Conservation (phyloP, 495 filamentous ascomycete genomes). For the Penicillium angulare region DNA sequence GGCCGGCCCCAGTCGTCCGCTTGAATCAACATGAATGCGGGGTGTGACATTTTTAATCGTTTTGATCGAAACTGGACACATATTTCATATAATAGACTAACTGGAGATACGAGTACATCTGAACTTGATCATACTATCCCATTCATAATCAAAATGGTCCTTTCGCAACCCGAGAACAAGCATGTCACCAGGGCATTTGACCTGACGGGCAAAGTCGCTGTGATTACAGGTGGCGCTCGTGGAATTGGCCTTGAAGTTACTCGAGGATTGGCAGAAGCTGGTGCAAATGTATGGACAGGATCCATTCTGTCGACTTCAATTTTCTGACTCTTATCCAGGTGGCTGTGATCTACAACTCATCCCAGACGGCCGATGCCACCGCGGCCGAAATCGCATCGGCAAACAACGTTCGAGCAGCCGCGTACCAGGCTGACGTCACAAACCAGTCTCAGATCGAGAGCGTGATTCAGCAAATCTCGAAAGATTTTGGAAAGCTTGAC, state of each 20-base stretch:
- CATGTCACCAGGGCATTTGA: conserved; percentile 37
- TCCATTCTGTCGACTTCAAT: not conserved
- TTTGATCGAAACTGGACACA: not conserved
- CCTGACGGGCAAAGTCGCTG: conserved; percentile 36
- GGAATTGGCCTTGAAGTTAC: conserved; percentile 79
- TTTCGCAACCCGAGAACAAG: conserved; percentile 35
- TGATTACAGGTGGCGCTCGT: conserved; percentile 61
- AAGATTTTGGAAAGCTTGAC: conserved; percentile 69
- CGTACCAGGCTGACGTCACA: conserved; percentile 68
- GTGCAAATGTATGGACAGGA: conserved; percentile 64
- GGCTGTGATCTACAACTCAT: conserved; percentile 78
- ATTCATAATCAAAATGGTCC: conserved; percentile 33
- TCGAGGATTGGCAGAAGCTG: conserved; percentile 70
- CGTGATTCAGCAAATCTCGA: conserved; percentile 53
- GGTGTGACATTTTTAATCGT: no score
- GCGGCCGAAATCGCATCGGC: conserved; percentile 69
- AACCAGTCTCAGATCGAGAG: conserved; percentile 53
- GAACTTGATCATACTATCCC: not conserved
- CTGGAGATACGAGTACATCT: no score
- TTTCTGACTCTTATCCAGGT: conserved; percentile 1
- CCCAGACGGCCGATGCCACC: conserved; percentile 61
- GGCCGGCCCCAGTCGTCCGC: no score
- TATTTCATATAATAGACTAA: not conserved
- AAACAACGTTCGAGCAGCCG: conserved; percentile 64
- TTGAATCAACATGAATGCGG: no score